phyloP scores from a whole-genome alignment of 768 basidiomycete species.

The Punctularia strigosozonata region DNA sequence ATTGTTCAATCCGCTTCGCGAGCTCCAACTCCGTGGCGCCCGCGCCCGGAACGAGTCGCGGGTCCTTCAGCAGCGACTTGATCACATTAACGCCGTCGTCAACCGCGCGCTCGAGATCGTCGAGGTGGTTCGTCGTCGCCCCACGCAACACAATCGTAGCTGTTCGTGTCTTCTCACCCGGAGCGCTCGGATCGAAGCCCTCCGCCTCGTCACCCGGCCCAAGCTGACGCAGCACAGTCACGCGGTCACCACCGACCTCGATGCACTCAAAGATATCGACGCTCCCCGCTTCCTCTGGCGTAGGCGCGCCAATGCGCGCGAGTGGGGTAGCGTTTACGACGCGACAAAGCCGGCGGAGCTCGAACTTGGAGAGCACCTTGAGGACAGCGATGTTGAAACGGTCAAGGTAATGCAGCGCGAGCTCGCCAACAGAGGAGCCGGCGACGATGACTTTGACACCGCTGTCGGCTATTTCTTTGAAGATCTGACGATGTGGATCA shows the following conservation, averaged over 20 bases:
- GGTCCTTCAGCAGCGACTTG: constrained; percentile 84
- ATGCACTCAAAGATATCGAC: constrained; percentile 92
- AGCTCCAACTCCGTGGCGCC: constrained; percentile 92
- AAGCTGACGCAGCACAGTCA: constrained; percentile 90
- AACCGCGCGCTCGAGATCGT: constrained; percentile 92
- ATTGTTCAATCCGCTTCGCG: constrained; percentile 71
- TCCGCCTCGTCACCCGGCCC: constrained; percentile 49
- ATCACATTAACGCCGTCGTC: constrained; percentile 97
- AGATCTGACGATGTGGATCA: constrained; percentile 47
- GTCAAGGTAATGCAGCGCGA: constrained; percentile 95
- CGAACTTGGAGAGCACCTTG: constrained; percentile 97
- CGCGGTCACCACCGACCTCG: constrained; percentile 96
- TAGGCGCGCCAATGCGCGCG: constrained; percentile 91
- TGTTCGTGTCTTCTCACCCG: constrained; percentile 69
- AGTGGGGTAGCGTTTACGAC: constrained; percentile 95
- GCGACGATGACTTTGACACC: constrained; percentile 92
- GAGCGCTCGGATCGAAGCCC: constrained; percentile 38
- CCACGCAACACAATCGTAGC: constrained; percentile 94
- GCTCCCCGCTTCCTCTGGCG: constrained; percentile 89
- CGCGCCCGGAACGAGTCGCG: constrained; percentile 84
- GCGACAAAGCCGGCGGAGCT: constrained; percentile 85
- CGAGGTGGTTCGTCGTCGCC: constrained; percentile 87
- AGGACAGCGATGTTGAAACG: constrained; percentile 88
- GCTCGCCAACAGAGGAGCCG: constrained; percentile 87
- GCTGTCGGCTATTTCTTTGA: constrained; percentile 94